phyloP scores from a whole-genome alignment of 345 rosid genomes.

The Odontarrhena argentea region DNA sequence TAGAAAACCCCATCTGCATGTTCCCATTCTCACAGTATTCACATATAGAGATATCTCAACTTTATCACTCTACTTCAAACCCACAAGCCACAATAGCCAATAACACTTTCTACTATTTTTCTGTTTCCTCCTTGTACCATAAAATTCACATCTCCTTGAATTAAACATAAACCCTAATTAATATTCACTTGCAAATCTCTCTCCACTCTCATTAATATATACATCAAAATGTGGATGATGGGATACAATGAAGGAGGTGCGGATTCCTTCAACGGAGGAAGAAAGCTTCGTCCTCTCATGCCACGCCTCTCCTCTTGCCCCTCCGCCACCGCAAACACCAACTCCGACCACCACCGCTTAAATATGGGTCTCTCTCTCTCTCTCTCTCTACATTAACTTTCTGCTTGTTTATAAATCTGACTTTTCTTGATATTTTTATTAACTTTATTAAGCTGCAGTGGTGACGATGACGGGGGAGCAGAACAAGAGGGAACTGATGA shows the following conservation, averaged over 20 bases:
- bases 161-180: conserved; percentile 16
- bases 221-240: conserved; percentile 81
- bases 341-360: conserved; percentile 67
- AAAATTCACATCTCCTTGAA: conserved; percentile 40
- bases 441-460: conserved; percentile 21
- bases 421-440: conserved; percentile 11
- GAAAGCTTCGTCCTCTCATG: conserved; percentile 80
- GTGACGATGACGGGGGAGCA: conserved; percentile 55
- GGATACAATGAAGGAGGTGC: conserved; percentile 76
- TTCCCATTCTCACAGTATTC: conserved; percentile 35
- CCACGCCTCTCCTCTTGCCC: conserved; percentile 62
- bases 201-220: not conserved
- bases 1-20: conserved; percentile 41
- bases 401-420: conserved; percentile 7
- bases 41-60: conserved; percentile 37
- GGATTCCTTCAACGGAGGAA: conserved; percentile 61
- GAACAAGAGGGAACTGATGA: conserved; percentile 59
- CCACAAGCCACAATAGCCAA: conserved; percentile 27
- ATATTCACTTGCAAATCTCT: not conserved
- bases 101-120: conserved; percentile 26
- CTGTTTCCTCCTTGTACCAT: conserved; percentile 20
- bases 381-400: not conserved
- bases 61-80: conserved; percentile 35
- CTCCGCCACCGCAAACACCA: conserved; percentile 49
- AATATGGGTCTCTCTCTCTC: conserved; percentile 41